Evolutionary conservation across 2,329 filamentous ascomycete species (phyloP).

Genomic region (Ophiocordyceps camponoti-saundersi): DNA sequence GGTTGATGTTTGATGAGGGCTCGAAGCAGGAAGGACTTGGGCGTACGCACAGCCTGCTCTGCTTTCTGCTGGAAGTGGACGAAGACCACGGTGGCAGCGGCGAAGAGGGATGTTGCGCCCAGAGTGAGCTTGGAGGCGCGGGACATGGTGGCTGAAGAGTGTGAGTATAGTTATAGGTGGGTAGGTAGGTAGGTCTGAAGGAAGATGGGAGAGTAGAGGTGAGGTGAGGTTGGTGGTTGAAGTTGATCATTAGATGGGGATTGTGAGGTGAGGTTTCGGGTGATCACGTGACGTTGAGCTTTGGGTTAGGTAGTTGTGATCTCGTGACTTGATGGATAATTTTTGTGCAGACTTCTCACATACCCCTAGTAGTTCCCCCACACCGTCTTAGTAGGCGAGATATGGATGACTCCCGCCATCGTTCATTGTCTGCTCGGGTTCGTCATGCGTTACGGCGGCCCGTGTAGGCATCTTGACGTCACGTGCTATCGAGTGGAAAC

Average conservation of each 20-base stretch:
- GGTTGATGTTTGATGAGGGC: too few species aligned
- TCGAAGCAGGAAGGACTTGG: too few species aligned
- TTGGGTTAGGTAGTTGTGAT: not conserved
- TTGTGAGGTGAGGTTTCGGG: not conserved
- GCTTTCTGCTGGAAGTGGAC: conserved; percentile 80
- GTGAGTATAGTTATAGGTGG: too few species aligned
- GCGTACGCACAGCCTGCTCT: conserved; percentile 56
- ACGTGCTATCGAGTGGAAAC: too few species aligned
- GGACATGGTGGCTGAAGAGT: conserved; percentile 47
- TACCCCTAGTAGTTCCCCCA: too few species aligned
- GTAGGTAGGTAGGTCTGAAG: too few species aligned
- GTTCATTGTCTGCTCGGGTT: too few species aligned
- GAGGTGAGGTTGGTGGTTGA: not conserved
- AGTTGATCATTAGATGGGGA: not conserved
- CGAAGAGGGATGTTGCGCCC: conserved; percentile 57
- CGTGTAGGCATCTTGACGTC: too few species aligned
- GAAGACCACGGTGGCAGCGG: conserved; percentile 59
- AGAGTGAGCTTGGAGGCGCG: conserved; percentile 78
- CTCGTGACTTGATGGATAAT: not conserved
- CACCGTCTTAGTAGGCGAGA: too few species aligned
- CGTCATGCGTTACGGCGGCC: too few species aligned
- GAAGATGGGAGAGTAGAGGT: not conserved
- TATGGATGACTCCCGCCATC: too few species aligned
- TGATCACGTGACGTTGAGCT: not conserved
- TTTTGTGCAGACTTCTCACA: not conserved